Evolutionary conservation across 2,329 filamentous ascomycete genomes (phyloP).

Genomic region (Monilinia fructicola): DNA sequence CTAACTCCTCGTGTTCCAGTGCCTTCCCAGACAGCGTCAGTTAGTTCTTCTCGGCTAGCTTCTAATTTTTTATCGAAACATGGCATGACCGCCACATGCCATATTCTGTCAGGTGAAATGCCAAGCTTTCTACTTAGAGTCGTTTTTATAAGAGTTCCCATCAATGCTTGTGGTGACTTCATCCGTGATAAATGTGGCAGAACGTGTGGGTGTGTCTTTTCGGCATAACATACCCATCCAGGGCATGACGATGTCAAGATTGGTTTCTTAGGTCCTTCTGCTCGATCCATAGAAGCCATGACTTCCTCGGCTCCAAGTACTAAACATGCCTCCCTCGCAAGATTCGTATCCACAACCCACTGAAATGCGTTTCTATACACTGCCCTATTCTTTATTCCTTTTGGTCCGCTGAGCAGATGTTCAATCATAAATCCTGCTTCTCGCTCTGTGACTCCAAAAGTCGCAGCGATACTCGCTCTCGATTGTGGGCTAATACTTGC

Average conservation of each 20-base stretch:
- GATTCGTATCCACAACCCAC: conserved; percentile 89
- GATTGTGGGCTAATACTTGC: conserved; percentile 92
- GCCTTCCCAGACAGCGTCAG: conserved; percentile 70
- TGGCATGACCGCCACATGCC: conserved; percentile 95
- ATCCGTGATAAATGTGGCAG: conserved; percentile 86
- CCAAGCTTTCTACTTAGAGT: conserved; percentile 70
- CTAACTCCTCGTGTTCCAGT: conserved; percentile 60
- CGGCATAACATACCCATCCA: conserved; percentile 98
- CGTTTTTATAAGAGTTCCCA: conserved; percentile 87
- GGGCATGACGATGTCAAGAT: conserved; percentile 89
- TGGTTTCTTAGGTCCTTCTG: conserved; percentile 48
- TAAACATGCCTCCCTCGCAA: conserved; percentile 77
- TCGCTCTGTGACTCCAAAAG: conserved; percentile 69
- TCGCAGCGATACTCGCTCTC: conserved; percentile 83
- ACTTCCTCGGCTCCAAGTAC: conserved; percentile 76
- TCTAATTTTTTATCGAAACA: conserved; percentile 99
- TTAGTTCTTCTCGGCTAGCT: conserved; percentile 89
- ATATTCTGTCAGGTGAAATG: conserved; percentile 77
- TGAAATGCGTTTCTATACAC: conserved; percentile 74
- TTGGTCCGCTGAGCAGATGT: conserved; percentile 69
- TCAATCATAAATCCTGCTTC: conserved; percentile 81
- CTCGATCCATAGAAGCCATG: conserved; percentile 43
- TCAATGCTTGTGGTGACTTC: conserved; percentile 91
- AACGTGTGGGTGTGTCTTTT: conserved; percentile 95
- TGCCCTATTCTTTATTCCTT: conserved; percentile 69